A percentile compares a stretch with the other conserved stretches of the same genome.
phyloP scores from a whole-genome alignment of 108 stramenopile species.

The Epithemia pelagica region DNA sequence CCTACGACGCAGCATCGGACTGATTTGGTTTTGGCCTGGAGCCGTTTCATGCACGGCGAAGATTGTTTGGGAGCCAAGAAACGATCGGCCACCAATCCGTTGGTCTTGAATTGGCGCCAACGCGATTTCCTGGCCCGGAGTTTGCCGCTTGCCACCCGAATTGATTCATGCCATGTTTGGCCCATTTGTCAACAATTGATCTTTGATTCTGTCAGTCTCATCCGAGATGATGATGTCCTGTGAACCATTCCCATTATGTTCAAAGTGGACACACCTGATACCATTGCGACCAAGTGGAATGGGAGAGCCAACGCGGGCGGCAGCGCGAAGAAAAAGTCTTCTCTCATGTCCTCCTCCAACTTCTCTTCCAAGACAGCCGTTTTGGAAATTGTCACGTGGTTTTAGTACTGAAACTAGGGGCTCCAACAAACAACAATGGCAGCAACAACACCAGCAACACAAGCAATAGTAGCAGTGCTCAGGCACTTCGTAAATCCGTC shows the following conservation, averaged over 20 bases:
- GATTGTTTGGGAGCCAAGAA: constrained; percentile 62
- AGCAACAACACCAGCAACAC: too few species aligned
- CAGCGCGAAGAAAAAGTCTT: too few species aligned
- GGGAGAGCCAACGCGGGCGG: too few species aligned
- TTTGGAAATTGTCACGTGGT: constrained; percentile 52
- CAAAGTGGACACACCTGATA: constrained; percentile 32
- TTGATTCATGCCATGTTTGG: too few species aligned
- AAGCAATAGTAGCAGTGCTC: constrained; percentile 61
- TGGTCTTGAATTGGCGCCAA: constrained; percentile 91
- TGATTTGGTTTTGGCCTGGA: constrained; percentile 60
- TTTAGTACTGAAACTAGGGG: constrained; percentile 48
- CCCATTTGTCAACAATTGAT: constrained; percentile 66
- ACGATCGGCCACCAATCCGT: constrained; percentile 68
- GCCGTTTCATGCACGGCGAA: constrained; percentile 68
- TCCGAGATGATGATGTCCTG: constrained; percentile 73
- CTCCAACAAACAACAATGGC: constrained; percentile 9
- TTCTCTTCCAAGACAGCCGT: constrained; percentile 20
- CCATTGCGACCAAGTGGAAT: too few species aligned
- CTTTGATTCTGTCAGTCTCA: constrained; percentile 68
- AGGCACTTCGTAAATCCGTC: too few species aligned
- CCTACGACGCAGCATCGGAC: constrained; percentile 38
- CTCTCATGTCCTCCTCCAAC: constrained; percentile 21
- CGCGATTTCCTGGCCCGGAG: constrained; percentile 80
- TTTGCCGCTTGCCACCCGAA: constrained; percentile 58
- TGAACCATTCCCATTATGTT: constrained; percentile 70